These are phyloP conservation scores for Tylopilus sp. DNA, from an alignment of 1,284 basidiomycete species.

Conservation along the genomic window DNA sequence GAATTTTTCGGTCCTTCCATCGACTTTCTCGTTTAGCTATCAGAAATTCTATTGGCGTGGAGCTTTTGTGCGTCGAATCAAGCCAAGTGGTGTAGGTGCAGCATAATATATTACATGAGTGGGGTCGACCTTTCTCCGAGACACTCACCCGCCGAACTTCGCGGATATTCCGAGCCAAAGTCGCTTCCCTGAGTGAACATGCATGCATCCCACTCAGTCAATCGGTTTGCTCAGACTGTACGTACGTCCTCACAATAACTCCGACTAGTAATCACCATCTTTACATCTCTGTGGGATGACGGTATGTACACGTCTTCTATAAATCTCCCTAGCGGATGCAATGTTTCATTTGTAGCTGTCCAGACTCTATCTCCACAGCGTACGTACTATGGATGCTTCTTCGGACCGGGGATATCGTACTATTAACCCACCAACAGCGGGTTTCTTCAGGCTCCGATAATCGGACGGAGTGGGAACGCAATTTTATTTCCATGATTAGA, in stretches of 20 bases:
- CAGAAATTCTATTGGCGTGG: not conserved
- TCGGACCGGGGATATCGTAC: constrained; percentile 10
- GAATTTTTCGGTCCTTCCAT: not conserved
- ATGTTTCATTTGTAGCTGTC: constrained; percentile 8
- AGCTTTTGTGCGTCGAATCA: not conserved
- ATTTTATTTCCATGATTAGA: constrained; percentile 18
- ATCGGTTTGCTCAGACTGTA: not conserved
- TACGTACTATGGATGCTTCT: constrained; percentile 20
- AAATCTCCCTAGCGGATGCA: constrained; percentile 4
- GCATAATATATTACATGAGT: constrained; percentile 4
- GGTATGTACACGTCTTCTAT: constrained; percentile 12
- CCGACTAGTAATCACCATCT: constrained; percentile 15
- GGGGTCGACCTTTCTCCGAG: constrained; percentile 5
- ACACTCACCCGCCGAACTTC: constrained; percentile 5
- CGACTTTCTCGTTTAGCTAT: not conserved
- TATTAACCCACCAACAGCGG: constrained; percentile 11
- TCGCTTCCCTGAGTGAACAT: constrained; percentile 5
- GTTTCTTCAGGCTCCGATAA: constrained; percentile 19
- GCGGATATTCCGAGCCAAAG: constrained; percentile 5
- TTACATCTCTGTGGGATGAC: constrained; percentile 14
- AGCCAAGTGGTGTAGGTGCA: not conserved
- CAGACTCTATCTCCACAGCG: constrained; percentile 17
- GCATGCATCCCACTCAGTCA: not conserved
- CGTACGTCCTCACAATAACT: constrained; percentile 3
- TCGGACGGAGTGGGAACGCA: constrained; percentile 17